Base-by-base conservation (phyloP, 1,284 basidiomycete species). In the Ganoderma lucidum region DNA sequence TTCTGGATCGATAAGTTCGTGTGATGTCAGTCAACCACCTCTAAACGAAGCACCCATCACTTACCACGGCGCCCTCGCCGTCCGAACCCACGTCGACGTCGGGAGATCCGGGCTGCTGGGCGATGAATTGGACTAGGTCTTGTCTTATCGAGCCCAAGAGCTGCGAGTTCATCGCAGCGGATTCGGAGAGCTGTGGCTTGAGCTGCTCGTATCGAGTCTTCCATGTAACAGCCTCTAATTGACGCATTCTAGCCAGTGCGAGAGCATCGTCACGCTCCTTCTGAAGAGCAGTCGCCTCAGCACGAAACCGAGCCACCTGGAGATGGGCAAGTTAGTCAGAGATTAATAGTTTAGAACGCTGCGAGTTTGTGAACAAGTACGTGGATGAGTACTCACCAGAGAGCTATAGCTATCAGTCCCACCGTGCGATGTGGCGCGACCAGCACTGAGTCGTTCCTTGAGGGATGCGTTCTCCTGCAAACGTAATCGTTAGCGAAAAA, bases 121-220 rank as follows among this genome's bases (percentile, higher is more conserved):
- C 17, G 10, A 62, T n/a, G 12, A 63, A 63, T 35, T 32, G 28
- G 8, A 19, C 39, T 2, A 63, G 23, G 6, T 63, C 51, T 8
- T 64, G 9, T 28, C 53, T 39, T 32, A 69, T 45, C 2, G 28
- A 62, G 42, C 42, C 60, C 15, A 48, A n/a, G 2, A 69, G 48
- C 35, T 65, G 48, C 4, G 42, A 23, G 9, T 19, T 48, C 3
- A 56, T 32, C 9, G 63, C 63, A 1, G 64, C 67, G 1, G 59
- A 37, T 1, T 30, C 28, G 15, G 35, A 6, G 0, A 65, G 67
- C 41, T 69, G 67, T 6, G 63, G 63, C n/a, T 62, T 65, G 6
- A 65, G 53, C 23, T 69, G 32, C 32, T 69, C 67, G 44, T 69
- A 69, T 23, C 67, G 63, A 14, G 59, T 62, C 35, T 55, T 64